Percentiles rank a stretch among this genome's conserved stretches.
phyloP scores from a whole-genome alignment of 805 yeast species.

The Saturnispora ahearnii region DNA sequence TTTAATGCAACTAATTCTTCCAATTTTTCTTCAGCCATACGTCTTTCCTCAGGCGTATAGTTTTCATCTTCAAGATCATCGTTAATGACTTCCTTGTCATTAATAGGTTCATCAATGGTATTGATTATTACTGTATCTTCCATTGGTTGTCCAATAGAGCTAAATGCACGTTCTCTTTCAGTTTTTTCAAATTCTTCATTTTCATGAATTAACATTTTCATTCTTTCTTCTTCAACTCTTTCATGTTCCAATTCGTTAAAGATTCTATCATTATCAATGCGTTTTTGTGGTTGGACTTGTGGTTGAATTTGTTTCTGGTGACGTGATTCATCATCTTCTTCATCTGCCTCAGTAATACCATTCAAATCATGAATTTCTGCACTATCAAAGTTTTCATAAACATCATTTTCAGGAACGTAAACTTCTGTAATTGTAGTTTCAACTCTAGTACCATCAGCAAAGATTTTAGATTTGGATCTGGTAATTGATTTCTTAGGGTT shows the following conservation, averaged over 20 bases:
- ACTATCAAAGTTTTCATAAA: constrained; percentile 5
- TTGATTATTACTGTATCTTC: constrained; percentile 12
- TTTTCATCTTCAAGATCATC: constrained; percentile 6
- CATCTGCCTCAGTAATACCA: constrained; percentile 6
- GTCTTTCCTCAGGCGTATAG: constrained; percentile 20
- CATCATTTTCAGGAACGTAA: constrained; percentile 12
- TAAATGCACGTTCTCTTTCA: constrained; percentile 23
- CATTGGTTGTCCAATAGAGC: constrained; percentile 9
- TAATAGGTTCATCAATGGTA: constrained; percentile 10
- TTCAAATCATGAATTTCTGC: not conserved
- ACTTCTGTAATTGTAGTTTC: constrained; percentile 14
- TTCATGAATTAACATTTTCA: constrained; percentile 7
- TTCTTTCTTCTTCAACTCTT: constrained; percentile 20
- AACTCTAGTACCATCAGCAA: constrained; percentile 13
- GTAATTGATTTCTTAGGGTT: constrained; percentile 6
- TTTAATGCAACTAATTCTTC: constrained; percentile 21
- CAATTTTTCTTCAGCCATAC: constrained; percentile 21
- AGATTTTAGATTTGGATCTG: constrained; percentile 8
- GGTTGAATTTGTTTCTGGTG: no score
- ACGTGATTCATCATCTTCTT: not conserved
- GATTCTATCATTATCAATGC: constrained; percentile 4
- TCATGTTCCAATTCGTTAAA: constrained; percentile 32
- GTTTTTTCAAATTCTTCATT: constrained; percentile 32
- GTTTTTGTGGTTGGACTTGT: no score
- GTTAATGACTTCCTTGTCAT: constrained; percentile 4